These are phyloP conservation scores for Russula emetica DNA, from an alignment of 768 basidiomycete genomes.

Conservation along the genomic window DNA sequence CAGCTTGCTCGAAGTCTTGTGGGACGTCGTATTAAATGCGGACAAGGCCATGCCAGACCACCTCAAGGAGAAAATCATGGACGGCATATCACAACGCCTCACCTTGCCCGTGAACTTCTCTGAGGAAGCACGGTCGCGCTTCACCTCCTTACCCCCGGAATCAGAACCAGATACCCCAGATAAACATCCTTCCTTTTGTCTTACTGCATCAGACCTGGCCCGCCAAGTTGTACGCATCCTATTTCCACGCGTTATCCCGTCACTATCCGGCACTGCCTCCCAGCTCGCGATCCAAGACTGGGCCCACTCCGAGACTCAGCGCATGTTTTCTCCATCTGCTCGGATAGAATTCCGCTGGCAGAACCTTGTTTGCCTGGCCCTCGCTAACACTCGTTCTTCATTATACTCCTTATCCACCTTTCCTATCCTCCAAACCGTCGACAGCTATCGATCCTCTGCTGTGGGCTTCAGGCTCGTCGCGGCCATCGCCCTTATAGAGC, in stretches of 20 bases:
- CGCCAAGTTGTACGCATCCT: constrained; percentile 20
- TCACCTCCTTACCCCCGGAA: constrained; percentile 7
- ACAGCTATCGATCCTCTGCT: constrained; percentile 1
- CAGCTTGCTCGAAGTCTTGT: constrained; percentile 41
- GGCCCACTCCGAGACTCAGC: constrained; percentile 17
- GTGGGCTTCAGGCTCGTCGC: constrained; percentile 25
- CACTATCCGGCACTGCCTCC: constrained; percentile 14
- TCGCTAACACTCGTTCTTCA: constrained; percentile 19
- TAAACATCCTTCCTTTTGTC: constrained; percentile 20
- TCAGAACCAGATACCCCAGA: constrained; percentile 9
- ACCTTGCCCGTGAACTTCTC: constrained; percentile 26
- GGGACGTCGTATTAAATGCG: constrained; percentile 37
- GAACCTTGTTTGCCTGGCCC: constrained; percentile 24
- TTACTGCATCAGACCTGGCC: constrained; percentile 22
- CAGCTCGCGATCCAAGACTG: constrained; percentile 24
- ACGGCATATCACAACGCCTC: constrained; percentile 37
- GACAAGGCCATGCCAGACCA: constrained; percentile 30
- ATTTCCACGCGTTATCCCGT: constrained; percentile 21
- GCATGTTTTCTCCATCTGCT: constrained; percentile 21
- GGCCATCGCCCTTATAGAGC: constrained; percentile 22
- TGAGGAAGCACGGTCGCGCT: constrained; percentile 13
- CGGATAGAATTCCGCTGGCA: constrained; percentile 22
- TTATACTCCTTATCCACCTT: constrained; percentile 3
- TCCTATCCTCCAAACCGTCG: constrained; percentile 5
- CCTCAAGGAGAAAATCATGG: constrained; percentile 37